phyloP scores from a whole-genome alignment of 768 basidiomycete species.

The Collybia mongolica region DNA sequence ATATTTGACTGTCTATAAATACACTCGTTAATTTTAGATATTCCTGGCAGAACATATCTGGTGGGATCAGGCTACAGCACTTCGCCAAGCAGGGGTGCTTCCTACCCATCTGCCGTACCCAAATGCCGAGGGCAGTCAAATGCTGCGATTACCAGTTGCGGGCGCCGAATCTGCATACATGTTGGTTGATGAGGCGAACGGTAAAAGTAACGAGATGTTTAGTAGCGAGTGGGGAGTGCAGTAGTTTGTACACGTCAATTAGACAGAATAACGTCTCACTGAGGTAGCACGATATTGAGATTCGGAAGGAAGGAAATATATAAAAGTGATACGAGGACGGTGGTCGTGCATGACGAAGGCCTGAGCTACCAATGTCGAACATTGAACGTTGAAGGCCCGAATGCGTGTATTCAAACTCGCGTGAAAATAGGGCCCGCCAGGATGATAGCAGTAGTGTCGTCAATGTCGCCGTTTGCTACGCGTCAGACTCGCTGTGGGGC shows the following conservation, averaged over 20 bases:
- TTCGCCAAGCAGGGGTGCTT: slow-evolving; percentile 34
- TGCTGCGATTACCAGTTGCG: slow-evolving; percentile 33
- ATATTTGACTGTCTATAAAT: neutral
- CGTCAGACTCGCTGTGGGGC: too few species aligned
- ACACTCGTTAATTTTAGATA: neutral
- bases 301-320: too few species aligned
- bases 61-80: slow-evolving; percentile 42
- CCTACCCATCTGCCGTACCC: slow-evolving; percentile 30
- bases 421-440: too few species aligned
- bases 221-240: slow-evolving; percentile 29
- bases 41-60: slow-evolving; percentile 37
- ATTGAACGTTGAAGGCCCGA: too few species aligned
- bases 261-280: neutral
- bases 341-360: too few species aligned
- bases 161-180: slow-evolving; percentile 34
- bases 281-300: too few species aligned
- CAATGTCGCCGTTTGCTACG: too few species aligned
- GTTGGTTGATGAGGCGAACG: slow-evolving; percentile 34
- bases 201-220: slow-evolving; percentile 38
- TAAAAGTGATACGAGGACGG: too few species aligned
- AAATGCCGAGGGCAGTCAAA: slow-evolving; percentile 15
- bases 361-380: too few species aligned
- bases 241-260: neutral
- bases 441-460: too few species aligned
- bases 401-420: too few species aligned